phyloP scores from a whole-genome alignment of 371 early-diverging fungal species.

The Lichtheimia hyalospora region DNA sequence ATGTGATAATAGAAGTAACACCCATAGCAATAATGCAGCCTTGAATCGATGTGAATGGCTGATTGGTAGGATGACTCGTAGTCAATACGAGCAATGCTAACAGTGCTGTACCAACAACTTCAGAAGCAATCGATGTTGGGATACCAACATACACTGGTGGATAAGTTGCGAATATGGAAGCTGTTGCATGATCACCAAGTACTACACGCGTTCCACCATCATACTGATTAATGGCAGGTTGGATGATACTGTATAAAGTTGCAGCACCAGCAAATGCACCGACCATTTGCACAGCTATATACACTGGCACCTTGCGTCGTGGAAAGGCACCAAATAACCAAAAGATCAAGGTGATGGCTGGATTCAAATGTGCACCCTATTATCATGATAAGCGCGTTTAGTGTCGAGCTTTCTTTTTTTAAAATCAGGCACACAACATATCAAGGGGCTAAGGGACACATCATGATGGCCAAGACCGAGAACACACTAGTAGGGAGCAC shows the following conservation, averaged over 20 bases:
- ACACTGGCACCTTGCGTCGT: constrained; percentile 59
- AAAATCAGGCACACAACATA: too few species aligned
- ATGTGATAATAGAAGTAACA: constrained; percentile 36
- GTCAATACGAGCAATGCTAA: constrained; percentile 70
- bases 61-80: constrained; percentile 70
- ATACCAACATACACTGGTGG: constrained; percentile 58
- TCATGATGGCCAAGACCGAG: too few species aligned
- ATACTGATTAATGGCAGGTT: constrained; percentile 56
- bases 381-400: not conserved
- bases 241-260: constrained; percentile 56
- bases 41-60: constrained; percentile 56
- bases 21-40: constrained; percentile 69
- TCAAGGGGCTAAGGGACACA: too few species aligned
- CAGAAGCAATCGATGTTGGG: constrained; percentile 69
- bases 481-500: too few species aligned
- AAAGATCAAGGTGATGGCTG: constrained; percentile 73
- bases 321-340: constrained; percentile 72
- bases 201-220: constrained; percentile 63
- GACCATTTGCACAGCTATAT: constrained; percentile 61
- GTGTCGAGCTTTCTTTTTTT: not conserved
- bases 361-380: constrained; percentile 81
- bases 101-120: constrained; percentile 79
- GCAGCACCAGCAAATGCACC: constrained; percentile 78
- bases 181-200: constrained; percentile 55
- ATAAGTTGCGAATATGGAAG: constrained; percentile 72